Evolutionary conservation across 441 rosid genomes (phyloP), one percentile per base, ranked within the genome.

Genomic region (Erodium chrysanthum): DNA sequence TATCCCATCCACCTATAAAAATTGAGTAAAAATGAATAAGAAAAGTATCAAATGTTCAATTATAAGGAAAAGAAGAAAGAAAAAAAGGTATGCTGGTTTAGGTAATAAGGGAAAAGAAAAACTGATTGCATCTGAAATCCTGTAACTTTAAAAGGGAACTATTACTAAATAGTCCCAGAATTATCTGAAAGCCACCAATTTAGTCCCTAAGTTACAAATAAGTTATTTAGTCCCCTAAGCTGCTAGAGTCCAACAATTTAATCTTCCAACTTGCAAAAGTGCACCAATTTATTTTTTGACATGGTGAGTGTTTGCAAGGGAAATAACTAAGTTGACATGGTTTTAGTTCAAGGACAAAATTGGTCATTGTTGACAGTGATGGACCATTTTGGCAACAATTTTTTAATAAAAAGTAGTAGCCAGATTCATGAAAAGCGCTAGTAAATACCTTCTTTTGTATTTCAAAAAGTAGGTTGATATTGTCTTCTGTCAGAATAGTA

Each of bases 391-490:
- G 35, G 6, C 4, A 31, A 31, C 0, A 31, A 31, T 31, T 31
- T 31, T 31, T 25, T 25, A 1, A 25, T 1, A 3, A 11, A 14
- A 1, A 11, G 15, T 42, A 11, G 15, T 42, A 42, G 15, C 1
- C 65, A 71, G 67, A 6, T 31, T 31, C 6, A 31, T 31, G 35
- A 31, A 25, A 31, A 31, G 35, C 35, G 5, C 35, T 31, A 31
- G 35, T 31, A 46, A 27, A 22, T 79, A 94, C 99, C 99, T 87
- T 94, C 81, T 85, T 89, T 73, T 95, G 99, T 74, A 95, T 81
- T 60, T 95, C 93, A 72, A 95, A 95, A 70, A 92, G 92, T 76
- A 95, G 81, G 84, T 90, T 88, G 67, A 95, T 86, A 75, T 87
- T 95, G 52, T 81, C 81, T 40, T 92, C 93, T 5, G 98, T 88